phyloP scores from a whole-genome alignment of 257 asterid species.

The Dorcoceras hygrometricum region DNA sequence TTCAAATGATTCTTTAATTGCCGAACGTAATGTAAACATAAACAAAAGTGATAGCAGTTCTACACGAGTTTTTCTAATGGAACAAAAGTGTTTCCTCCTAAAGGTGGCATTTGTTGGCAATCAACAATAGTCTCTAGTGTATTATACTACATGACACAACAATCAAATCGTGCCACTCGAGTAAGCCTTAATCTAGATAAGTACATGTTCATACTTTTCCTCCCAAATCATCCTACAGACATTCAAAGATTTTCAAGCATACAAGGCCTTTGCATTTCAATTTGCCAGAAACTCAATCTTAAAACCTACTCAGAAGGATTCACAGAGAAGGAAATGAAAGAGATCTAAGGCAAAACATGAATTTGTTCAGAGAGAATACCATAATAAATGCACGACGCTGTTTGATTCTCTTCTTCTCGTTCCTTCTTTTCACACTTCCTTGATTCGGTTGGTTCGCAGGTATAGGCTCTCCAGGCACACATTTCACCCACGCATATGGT shows the following conservation, averaged over 20 bases:
- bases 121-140: not conserved
- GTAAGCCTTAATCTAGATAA: too few relatives aligned
- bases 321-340: not conserved
- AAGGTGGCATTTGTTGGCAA: not conserved
- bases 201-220: not conserved
- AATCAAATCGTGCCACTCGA: too few relatives aligned
- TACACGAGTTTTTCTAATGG: not conserved
- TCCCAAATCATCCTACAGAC: slow-evolving; percentile 6
- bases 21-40: not conserved
- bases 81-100: not conserved
- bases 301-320: not conserved
- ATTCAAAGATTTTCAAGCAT: not conserved
- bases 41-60: not conserved
- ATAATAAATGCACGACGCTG: slow-evolving; percentile 38
- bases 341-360: not conserved
- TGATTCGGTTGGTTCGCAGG: slow-evolving; percentile 69
- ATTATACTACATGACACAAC: not conserved
- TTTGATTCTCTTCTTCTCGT: slow-evolving; percentile 73
- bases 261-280: slow-evolving; percentile 1
- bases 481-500: slow-evolving; percentile 69
- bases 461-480: slow-evolving; percentile 65
- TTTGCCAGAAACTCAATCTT: not conserved
- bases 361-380: not conserved
- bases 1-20: not conserved
- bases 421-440: slow-evolving; percentile 81